These are phyloP conservation scores for Thecamonas trahens DNA, from an alignment of 78 protist species.

Conservation along the genomic window DNA sequence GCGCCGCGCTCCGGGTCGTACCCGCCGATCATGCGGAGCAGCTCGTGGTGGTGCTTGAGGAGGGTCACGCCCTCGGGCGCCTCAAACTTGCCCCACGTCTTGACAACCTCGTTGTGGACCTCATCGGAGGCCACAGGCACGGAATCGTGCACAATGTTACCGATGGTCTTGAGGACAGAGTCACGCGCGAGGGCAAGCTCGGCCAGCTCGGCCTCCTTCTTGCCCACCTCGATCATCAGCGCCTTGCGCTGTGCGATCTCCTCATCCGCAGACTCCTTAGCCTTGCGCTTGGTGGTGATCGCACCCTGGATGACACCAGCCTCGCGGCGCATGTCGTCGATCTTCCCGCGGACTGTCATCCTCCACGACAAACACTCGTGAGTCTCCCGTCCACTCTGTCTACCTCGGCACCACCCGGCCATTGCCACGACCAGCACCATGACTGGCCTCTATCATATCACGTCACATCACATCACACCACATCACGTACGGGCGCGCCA, in stretches of 20 bases:
- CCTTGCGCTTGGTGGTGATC: neutral
- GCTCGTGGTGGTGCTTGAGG: slow-evolving; percentile 59
- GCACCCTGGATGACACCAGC: neutral
- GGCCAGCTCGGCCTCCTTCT: slow-evolving; percentile 11
- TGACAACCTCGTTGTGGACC: slow-evolving; percentile 46
- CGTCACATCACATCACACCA: neutral
- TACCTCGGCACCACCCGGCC: too few relatives aligned
- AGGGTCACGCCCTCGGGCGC: slow-evolving; percentile 11
- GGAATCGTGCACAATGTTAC: slow-evolving; percentile 86
- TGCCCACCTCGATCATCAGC: slow-evolving; percentile 15
- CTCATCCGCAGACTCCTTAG: neutral
- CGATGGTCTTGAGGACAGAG: slow-evolving; percentile 44
- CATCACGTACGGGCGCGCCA: slow-evolving; percentile 41
- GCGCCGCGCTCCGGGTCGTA: slow-evolving; percentile 64
- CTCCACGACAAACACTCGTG: neutral
- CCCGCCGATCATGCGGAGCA: slow-evolving; percentile 80
- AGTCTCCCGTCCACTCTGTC: neutral
- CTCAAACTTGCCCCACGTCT: slow-evolving; percentile 52
- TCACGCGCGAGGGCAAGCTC: slow-evolving; percentile 20
- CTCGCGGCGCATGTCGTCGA: slow-evolving; percentile 13
- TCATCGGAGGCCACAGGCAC: slow-evolving; percentile 81
- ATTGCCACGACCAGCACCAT: too few relatives aligned
- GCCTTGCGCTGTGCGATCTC: slow-evolving; percentile 21
- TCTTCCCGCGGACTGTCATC: neutral
- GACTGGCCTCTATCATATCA: too few relatives aligned